A percentile compares a stretch with the other conserved stretches of the same genome.
Evolutionary conservation across 495 filamentous ascomycete genomes (phyloP).

Genomic region (Tuber umbilicatum): DNA sequence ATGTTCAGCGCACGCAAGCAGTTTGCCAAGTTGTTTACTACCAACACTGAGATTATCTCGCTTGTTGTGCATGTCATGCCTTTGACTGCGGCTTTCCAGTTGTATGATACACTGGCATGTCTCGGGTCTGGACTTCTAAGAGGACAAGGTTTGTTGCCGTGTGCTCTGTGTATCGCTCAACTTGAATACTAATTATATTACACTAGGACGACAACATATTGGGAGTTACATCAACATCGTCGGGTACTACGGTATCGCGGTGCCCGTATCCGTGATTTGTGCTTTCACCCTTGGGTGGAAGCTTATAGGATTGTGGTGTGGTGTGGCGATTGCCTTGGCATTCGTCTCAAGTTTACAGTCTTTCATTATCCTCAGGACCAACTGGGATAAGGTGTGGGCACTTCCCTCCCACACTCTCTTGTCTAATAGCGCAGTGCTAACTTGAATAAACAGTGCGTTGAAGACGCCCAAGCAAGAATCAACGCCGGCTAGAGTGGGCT

Average conservation of each 20-base stretch:
- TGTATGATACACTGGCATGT: conserved; percentile 72
- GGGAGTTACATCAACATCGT: conserved; percentile 81
- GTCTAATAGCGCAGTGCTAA: background rate
- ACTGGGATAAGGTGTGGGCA: conserved; percentile 31
- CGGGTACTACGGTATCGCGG: conserved; percentile 75
- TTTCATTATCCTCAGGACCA: conserved; percentile 27
- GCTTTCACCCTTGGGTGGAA: conserved; percentile 68
- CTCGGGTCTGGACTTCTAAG: conserved; percentile 76
- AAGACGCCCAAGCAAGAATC: background rate
- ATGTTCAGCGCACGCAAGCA: conserved; percentile 57
- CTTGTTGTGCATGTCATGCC: conserved; percentile 68
- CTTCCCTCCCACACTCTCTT: background rate
- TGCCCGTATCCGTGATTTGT: conserved; percentile 74
- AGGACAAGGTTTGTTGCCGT: conserved; percentile 47
- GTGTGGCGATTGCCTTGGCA: conserved; percentile 63
- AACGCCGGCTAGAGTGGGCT: background rate
- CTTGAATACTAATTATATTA: conserved; percentile 37
- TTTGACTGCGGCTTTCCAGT: conserved; percentile 75
- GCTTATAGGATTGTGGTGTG: conserved; percentile 71
- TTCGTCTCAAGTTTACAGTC: conserved; percentile 42
- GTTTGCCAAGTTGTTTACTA: conserved; percentile 73
- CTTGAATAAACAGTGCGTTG: background rate
- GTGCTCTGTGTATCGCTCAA: background rate
- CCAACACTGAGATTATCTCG: conserved; percentile 68
- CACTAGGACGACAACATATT: conserved; percentile 66